Evolutionary conservation across 495 filamentous ascomycete genomes (phyloP).

Genomic region (Aspergillus cristatus): DNA sequence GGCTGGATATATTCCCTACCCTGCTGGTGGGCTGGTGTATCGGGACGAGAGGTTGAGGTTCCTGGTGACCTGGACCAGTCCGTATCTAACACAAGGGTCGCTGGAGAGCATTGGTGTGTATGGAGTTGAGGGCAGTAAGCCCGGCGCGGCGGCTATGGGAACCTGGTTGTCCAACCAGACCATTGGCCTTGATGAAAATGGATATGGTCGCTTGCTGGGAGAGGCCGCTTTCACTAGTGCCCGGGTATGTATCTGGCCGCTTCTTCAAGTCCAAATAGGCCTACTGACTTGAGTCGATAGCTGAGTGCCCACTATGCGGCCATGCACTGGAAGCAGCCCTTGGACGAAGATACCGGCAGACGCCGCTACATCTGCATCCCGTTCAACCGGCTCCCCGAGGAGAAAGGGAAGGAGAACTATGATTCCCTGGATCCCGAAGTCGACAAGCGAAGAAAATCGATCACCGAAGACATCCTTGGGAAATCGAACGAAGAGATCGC

Average conservation of each 20-base stretch:
- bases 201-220: constrained; percentile 30
- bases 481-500: constrained; percentile 26
- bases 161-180: constrained; percentile 31
- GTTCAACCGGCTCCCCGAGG: constrained; percentile 32
- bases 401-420: constrained; percentile 12
- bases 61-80: constrained; percentile 40
- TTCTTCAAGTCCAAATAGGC: too few relatives aligned
- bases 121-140: constrained; percentile 41
- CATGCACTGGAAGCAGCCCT: constrained; percentile 12
- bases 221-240: constrained; percentile 28
- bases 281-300: constrained; percentile 14
- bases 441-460: constrained; percentile 23
- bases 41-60: constrained; percentile 35
- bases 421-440: constrained; percentile 11
- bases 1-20: constrained; percentile 39
- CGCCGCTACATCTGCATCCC: constrained; percentile 30
- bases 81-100: constrained; percentile 23
- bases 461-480: constrained; percentile 26
- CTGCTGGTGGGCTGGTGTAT: constrained; percentile 36
- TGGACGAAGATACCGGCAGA: not conserved
- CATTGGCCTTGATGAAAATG: constrained; percentile 26
- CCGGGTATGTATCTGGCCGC: constrained; percentile 11
- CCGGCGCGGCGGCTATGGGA: constrained; percentile 34
- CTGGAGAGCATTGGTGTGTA: constrained; percentile 32
- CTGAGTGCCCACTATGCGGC: constrained; percentile 35